Evolutionary conservation across 257 asterid genomes (phyloP), one percentile per base, ranked within the genome.

Genomic region (Paulownia fortunei): DNA sequence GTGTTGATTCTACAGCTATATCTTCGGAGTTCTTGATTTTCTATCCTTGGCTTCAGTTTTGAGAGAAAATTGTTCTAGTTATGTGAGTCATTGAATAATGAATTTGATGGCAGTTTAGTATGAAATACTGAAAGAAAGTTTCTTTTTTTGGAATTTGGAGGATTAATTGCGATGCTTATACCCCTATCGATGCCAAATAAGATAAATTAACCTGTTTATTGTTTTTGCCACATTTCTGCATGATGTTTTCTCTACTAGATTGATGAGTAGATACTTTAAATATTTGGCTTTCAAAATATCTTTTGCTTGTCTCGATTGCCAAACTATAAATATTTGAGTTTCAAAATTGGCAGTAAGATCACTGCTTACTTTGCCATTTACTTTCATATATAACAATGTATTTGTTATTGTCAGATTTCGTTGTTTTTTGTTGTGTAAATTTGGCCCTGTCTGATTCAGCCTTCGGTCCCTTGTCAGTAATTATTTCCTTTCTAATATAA

Each of bases 101-200:
- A n/a, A n/a, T n/a, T n/a, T n/a, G n/a, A n/a, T n/a, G n/a, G n/a
- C n/a, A n/a, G n/a, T n/a, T n/a, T n/a, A n/a, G n/a, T n/a, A 6
- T 64, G 58, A 34, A 66, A 80, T 34, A 34, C 56, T 46, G 30
- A 55, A 12, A 2, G n/a, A 30, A 69, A 65, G 46, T 15, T 3
- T 26, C 56, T 47, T 68, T 61, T 37, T 26, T 37, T 2, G 41
- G 60, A 52, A 52, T 39, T 68, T 60, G 67, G 36, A 49, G 51
- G 59, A 24, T 69, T 37, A 32, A 69, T 61, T 73, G 61, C 34
- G 80, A 66, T 79, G 79, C 76, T 65, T 73, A 42, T 27, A 58
- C 47, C 46, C 41, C 41, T 23, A n/a, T 27, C 15, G 67, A 32
- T 72, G 51, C 79, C 52, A 26, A 52, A 63, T 37, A 51, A n/a